phyloP scores from a whole-genome alignment of 2,329 filamentous ascomycete species.

The Teratosphaeria zuluensis region DNA sequence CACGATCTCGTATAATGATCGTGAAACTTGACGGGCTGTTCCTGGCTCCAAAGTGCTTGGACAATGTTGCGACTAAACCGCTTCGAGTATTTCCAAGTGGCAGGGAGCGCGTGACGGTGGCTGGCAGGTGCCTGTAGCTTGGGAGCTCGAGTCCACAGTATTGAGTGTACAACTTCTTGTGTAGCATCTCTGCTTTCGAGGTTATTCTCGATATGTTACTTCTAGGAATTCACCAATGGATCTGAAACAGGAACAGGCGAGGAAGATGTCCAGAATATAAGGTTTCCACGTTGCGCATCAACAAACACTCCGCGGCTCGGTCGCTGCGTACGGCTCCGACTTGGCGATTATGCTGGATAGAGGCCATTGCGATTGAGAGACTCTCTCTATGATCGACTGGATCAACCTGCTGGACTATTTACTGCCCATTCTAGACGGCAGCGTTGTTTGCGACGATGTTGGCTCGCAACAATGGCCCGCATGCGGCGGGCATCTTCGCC shows the following conservation, averaged over 20 bases:
- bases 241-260: not conserved
- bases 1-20: not conserved
- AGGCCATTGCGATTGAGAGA: not conserved
- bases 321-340: not conserved
- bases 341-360: not conserved
- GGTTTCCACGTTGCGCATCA: not conserved
- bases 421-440: not conserved
- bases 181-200: not conserved
- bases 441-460: slow-evolving; percentile 1
- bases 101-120: not conserved
- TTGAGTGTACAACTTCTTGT: not conserved
- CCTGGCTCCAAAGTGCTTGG: not conserved
- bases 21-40: not conserved
- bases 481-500: slow-evolving; percentile 87
- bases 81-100: not conserved
- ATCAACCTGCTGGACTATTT: not conserved
- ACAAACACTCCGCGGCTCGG: not conserved
- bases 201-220: not conserved
- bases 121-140: not conserved
- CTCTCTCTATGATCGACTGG: not conserved
- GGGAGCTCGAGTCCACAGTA: not conserved
- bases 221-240: not conserved
- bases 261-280: not conserved
- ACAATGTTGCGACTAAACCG: not conserved
- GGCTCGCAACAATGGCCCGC: slow-evolving; percentile 27